phyloP scores from a whole-genome alignment of 1,284 basidiomycete genomes.

The Cutaneotrichosporon mucoides region DNA sequence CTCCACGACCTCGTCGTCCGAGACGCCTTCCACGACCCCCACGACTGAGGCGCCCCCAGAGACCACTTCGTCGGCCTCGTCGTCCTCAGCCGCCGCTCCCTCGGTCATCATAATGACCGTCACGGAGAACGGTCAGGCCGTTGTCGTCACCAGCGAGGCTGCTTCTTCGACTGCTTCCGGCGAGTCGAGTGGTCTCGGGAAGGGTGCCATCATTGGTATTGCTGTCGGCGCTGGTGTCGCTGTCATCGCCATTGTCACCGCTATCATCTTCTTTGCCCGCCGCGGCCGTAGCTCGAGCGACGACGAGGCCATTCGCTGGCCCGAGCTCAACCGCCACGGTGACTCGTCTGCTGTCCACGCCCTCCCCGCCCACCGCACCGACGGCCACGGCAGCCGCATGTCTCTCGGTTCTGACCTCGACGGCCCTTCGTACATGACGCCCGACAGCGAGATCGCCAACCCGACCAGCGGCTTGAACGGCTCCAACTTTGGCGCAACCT shows the following conservation, averaged over 20 bases:
- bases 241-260: conserved; percentile 34
- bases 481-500: conserved; percentile 13
- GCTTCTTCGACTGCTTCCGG: conserved; percentile 1
- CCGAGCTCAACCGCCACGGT: conserved; percentile 49
- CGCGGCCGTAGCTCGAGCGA: conserved; percentile 38
- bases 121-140: conserved; percentile 9
- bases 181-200: conserved; percentile 25
- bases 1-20: not conserved
- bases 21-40: not conserved
- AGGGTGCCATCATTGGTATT: conserved; percentile 46
- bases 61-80: not conserved
- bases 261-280: conserved; percentile 35
- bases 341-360: conserved; percentile 44
- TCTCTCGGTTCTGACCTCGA: conserved; percentile 34
- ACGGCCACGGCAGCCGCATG: conserved; percentile 15
- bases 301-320: conserved; percentile 49
- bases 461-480: conserved; percentile 17
- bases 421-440: conserved; percentile 16
- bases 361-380: conserved; percentile 43
- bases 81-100: not conserved
- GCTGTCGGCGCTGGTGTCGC: conserved; percentile 40
- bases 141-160: conserved; percentile 4
- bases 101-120: conserved; percentile 18
- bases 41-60: not conserved
- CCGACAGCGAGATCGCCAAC: conserved; percentile 1